phyloP scores from a whole-genome alignment of 129 eudicot genomes.

The Flaveria brownii region DNA sequence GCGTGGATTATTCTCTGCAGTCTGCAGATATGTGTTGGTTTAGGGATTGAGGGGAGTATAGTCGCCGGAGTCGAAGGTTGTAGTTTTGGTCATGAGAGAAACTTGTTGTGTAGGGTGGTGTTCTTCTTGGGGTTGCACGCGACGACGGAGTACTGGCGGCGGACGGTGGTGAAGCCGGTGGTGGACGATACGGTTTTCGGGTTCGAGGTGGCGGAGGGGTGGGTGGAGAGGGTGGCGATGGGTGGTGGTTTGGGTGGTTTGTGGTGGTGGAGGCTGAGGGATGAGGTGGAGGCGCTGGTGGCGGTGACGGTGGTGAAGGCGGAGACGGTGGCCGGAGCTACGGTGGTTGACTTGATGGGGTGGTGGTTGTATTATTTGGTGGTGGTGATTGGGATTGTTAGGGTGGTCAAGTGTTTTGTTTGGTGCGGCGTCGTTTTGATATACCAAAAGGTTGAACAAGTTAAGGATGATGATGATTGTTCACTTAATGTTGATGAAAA shows the following conservation, averaged over 20 bases:
- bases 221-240: constrained; percentile 72
- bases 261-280: constrained; percentile 95
- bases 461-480: constrained; percentile 22
- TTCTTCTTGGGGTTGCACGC: constrained; percentile 80
- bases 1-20: constrained; percentile 76
- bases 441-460: constrained; percentile 35
- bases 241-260: constrained; percentile 60
- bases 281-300: constrained; percentile 83
- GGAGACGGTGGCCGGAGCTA: constrained; percentile 41
- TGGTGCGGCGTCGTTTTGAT: constrained; percentile 49
- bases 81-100: constrained; percentile 50
- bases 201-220: constrained; percentile 47
- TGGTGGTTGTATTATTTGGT: constrained; percentile 88
- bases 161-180: constrained; percentile 76
- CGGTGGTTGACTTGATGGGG: constrained; percentile 57
- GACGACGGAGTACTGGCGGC: constrained; percentile 66
- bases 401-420: constrained; percentile 58
- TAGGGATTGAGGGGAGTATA: constrained; percentile 88
- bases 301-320: constrained; percentile 62
- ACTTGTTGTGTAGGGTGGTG: constrained; percentile 41
- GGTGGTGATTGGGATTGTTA: constrained; percentile 64
- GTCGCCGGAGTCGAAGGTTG: constrained; percentile 64
- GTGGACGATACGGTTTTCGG: constrained; percentile 87
- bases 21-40: constrained; percentile 55
- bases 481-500: constrained; percentile 41